Conservation (phyloP, 169 alveolate species). For the Plasmodium billcollinsi region DNA sequence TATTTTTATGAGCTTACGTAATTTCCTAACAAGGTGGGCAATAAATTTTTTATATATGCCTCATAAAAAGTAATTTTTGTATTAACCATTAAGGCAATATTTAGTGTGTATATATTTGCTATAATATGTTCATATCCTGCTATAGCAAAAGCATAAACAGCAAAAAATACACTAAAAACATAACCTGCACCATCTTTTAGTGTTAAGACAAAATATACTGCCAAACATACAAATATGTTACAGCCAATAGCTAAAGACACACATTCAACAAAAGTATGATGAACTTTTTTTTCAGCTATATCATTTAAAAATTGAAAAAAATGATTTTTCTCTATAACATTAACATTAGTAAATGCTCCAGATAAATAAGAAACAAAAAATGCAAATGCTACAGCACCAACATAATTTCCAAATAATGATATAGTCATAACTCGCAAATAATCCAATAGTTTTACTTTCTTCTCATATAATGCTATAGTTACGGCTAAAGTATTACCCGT, state of each 20-base stretch:
- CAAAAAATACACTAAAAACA: slow-evolving; percentile 77
- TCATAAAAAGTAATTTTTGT: slow-evolving; percentile 46
- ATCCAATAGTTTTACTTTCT: slow-evolving; percentile 14
- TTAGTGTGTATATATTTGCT: slow-evolving; percentile 85
- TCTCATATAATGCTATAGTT: slow-evolving; percentile 72
- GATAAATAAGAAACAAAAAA: slow-evolving; percentile 79
- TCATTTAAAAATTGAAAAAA: slow-evolving; percentile 56
- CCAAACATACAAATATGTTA: slow-evolving; percentile 84
- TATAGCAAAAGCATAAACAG: slow-evolving; percentile 84
- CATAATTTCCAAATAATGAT: slow-evolving; percentile 83
- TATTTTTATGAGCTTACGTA: slow-evolving; percentile 27
- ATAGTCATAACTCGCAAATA: slow-evolving; percentile 76
- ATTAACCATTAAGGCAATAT: slow-evolving; percentile 78
- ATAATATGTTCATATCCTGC: slow-evolving; percentile 87
- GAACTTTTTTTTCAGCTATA: slow-evolving; percentile 60
- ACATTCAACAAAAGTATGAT: slow-evolving; percentile 78
- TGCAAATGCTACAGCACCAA: slow-evolving; percentile 82
- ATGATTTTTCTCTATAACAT: slow-evolving; percentile 21
- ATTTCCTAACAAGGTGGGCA: slow-evolving; percentile 83
- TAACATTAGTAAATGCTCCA: slow-evolving; percentile 64
- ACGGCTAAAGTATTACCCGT: slow-evolving; percentile 85
- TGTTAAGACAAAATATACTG: slow-evolving; percentile 79
- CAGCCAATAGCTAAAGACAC: slow-evolving; percentile 83
- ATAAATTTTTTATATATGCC: slow-evolving; percentile 78
- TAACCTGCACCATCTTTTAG: slow-evolving; percentile 76